Evolutionary conservation across 768 basidiomycete species (phyloP).

Genomic region (Rhodotorula paludigena): DNA sequence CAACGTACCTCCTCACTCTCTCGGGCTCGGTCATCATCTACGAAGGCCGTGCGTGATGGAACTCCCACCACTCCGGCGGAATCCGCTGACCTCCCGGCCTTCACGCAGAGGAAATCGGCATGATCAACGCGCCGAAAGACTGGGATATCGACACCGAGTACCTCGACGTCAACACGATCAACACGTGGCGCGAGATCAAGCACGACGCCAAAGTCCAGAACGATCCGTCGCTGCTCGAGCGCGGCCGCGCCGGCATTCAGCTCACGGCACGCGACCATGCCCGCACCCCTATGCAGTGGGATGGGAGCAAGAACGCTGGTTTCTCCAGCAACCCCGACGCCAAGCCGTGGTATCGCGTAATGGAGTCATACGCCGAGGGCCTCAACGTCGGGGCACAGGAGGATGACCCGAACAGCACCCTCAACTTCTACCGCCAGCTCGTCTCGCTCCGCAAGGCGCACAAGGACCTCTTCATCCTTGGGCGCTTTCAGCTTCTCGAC

Average conservation of each 20-base stretch:
- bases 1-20: constrained; percentile 59
- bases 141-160: constrained; percentile 62
- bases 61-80: too few relatives aligned
- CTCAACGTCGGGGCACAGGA: constrained; percentile 52
- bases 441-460: constrained; percentile 56
- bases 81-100: too few relatives aligned
- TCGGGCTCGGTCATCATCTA: constrained; percentile 67
- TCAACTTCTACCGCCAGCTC: constrained; percentile 60
- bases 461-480: constrained; percentile 60
- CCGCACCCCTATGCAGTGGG: constrained; percentile 56
- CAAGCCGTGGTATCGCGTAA: constrained; percentile 32
- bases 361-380: constrained; percentile 31
- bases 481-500: constrained; percentile 57
- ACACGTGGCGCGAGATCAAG: constrained; percentile 17
- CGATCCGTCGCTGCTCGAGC: constrained; percentile 11
- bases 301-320: constrained; percentile 12
- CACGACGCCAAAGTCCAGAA: neutral
- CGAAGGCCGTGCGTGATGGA: constrained; percentile 53
- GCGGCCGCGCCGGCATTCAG: constrained; percentile 23
- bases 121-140: constrained; percentile 50
- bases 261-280: constrained; percentile 58
- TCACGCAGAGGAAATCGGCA: constrained; percentile 57
- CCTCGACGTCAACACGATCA: constrained; percentile 21
- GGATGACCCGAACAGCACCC: constrained; percentile 55
- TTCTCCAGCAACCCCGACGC: constrained; percentile 10